Conservation (phyloP, 2,329 filamentous ascomycete genomes). For the Pseudogymnoascus verrucosus region DNA sequence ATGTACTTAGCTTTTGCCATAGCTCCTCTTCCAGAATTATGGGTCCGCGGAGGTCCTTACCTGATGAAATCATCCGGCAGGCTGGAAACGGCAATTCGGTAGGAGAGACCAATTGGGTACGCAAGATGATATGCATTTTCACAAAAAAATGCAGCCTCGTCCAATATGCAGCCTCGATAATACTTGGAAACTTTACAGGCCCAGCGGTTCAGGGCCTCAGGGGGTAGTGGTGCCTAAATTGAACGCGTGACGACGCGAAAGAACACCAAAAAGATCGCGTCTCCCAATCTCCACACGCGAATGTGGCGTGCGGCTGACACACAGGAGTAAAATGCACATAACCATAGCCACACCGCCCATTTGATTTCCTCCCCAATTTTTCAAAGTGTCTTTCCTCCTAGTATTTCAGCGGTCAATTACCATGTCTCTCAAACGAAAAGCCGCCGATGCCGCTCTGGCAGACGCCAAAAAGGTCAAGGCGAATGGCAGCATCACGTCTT, state of each 20-base stretch:
- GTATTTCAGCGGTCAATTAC: slow-evolving; percentile 13
- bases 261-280: slow-evolving; percentile 2
- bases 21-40: neutral
- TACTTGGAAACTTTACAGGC: neutral
- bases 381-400: slow-evolving; percentile 20
- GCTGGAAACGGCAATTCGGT: neutral
- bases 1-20: neutral
- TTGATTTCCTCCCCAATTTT: neutral
- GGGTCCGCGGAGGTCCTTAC: neutral
- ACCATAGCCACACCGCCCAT: neutral
- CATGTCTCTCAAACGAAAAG: slow-evolving; percentile 58
- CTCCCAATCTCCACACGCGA: neutral
- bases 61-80: neutral
- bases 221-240: neutral
- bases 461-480: slow-evolving; percentile 65
- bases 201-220: neutral
- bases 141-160: neutral
- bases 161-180: neutral
- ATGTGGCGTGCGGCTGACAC: neutral
- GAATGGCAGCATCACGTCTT: slow-evolving; percentile 77
- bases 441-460: slow-evolving; percentile 36
- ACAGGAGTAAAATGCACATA: neutral
- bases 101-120: neutral
- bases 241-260: slow-evolving; percentile 5
- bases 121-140: neutral